Evolutionary conservation across 352 stramenopile genomes (phyloP).

Genomic region (Nothophytophthora sp.): DNA sequence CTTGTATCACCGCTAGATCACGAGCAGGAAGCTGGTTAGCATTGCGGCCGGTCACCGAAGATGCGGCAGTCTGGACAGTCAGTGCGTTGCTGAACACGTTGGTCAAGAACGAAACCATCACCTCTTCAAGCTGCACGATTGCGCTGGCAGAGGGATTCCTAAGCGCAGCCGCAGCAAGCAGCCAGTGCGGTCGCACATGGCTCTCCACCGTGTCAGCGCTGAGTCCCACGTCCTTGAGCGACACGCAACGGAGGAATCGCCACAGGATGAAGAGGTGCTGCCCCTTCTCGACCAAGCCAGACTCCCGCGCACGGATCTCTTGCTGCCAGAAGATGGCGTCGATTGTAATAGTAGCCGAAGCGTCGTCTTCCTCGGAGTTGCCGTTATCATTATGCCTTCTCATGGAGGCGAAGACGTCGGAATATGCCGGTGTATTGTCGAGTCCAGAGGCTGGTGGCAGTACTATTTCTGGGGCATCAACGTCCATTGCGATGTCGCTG

Average conservation of each 20-base stretch:
- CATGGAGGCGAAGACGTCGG: neutral
- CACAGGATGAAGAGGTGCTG: slow-evolving; percentile 1
- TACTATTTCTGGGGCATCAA: neutral
- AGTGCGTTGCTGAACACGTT: too few species aligned
- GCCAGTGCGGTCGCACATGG: neutral
- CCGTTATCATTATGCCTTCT: slow-evolving; percentile 1
- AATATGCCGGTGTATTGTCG: slow-evolving; percentile 1
- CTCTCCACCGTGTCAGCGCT: neutral
- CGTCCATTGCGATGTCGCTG: neutral
- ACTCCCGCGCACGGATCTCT: neutral
- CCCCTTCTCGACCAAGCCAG: neutral
- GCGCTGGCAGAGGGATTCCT: neutral
- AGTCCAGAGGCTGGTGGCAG: slow-evolving; percentile 1
- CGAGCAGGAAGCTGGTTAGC: neutral
- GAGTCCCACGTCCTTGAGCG: neutral
- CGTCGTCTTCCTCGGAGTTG: neutral
- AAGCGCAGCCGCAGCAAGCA: neutral
- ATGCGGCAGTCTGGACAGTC: neutral
- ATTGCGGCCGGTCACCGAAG: neutral
- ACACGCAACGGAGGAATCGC: neutral
- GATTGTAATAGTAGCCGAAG: neutral
- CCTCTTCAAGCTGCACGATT: neutral
- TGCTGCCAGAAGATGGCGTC: slow-evolving; percentile 1
- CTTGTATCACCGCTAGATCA: neutral
- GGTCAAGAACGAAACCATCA: too few species aligned